Evolutionary conservation across 495 filamentous ascomycete species (phyloP).

Genomic region (Neurospora terricola): DNA sequence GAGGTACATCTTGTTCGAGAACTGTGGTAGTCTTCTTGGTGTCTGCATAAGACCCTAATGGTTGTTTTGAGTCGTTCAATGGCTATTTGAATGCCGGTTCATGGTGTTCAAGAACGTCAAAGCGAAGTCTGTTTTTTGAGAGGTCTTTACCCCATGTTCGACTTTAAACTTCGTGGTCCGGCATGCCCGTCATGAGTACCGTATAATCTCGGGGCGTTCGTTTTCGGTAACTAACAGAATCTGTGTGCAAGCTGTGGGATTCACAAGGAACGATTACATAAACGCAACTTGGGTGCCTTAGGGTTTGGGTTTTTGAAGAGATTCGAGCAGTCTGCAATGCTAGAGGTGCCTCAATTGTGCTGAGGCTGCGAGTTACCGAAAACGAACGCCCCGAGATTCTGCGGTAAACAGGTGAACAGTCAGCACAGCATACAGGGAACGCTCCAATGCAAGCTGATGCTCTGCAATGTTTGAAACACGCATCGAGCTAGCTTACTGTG

Average conservation of each 20-base stretch:
- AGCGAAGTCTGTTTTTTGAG: neutral
- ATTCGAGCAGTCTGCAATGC: too few relatives aligned
- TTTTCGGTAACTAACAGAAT: too few relatives aligned
- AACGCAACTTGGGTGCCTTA: too few relatives aligned
- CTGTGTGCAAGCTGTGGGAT: too few relatives aligned
- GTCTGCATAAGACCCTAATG: neutral
- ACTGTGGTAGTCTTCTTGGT: neutral
- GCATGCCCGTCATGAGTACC: neutral
- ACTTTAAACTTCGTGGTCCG: neutral
- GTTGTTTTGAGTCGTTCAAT: too few relatives aligned
- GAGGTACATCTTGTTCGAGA: neutral
- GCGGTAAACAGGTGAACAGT: neutral
- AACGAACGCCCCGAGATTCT: too few relatives aligned
- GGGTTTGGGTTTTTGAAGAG: too few relatives aligned
- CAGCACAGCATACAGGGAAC: neutral
- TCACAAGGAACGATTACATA: too few relatives aligned
- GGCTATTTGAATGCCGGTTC: neutral
- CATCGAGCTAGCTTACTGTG: neutral
- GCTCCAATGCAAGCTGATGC: neutral
- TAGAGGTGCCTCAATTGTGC: too few relatives aligned
- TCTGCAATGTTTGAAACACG: neutral
- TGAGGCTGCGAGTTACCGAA: too few relatives aligned
- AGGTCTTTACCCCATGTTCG: neutral
- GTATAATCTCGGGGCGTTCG: too few relatives aligned
- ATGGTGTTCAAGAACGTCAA: neutral